A percentile compares a stretch with the other conserved stretches of the same genome.
phyloP scores from a whole-genome alignment of 148 eudicot species.

The Beta vulgaris region DNA sequence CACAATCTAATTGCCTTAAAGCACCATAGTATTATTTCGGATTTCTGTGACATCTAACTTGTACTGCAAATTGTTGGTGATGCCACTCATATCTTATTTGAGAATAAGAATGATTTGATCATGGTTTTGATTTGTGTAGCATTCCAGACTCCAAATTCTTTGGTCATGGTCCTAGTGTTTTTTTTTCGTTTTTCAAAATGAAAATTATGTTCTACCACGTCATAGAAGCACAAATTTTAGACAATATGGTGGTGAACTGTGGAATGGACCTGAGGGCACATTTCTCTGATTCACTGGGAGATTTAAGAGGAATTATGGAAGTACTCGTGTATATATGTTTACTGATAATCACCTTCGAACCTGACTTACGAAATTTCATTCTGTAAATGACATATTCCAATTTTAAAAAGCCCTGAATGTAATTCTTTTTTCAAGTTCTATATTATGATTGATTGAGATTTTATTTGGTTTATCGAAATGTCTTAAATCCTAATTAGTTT shows the following conservation, averaged over 20 bases:
- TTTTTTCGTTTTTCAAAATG: too few relatives aligned
- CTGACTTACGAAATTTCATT: neutral
- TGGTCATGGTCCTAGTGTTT: too few relatives aligned
- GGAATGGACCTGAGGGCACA: neutral
- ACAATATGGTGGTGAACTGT: neutral
- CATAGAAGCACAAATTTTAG: neutral
- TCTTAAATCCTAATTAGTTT: neutral
- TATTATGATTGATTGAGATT: neutral
- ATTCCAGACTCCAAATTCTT: neutral
- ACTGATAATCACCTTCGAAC: neutral
- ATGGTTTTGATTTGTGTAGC: neutral
- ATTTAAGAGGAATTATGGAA: neutral
- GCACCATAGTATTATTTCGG: neutral
- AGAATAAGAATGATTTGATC: neutral
- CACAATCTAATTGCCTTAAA: neutral
- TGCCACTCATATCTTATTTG: neutral
- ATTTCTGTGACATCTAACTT: neutral
- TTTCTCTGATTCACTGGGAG: neutral
- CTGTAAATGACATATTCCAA: too few relatives aligned
- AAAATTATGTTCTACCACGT: neutral
- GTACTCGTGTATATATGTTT: neutral
- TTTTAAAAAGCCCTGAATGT: neutral
- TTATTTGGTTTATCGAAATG: neutral
- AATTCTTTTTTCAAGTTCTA: neutral
- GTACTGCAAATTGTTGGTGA: neutral